These are phyloP conservation scores for Sphagnum fallax DNA, from an alignment of 228 moss, liverwort and hornwort genomes.

Conservation along the genomic window DNA sequence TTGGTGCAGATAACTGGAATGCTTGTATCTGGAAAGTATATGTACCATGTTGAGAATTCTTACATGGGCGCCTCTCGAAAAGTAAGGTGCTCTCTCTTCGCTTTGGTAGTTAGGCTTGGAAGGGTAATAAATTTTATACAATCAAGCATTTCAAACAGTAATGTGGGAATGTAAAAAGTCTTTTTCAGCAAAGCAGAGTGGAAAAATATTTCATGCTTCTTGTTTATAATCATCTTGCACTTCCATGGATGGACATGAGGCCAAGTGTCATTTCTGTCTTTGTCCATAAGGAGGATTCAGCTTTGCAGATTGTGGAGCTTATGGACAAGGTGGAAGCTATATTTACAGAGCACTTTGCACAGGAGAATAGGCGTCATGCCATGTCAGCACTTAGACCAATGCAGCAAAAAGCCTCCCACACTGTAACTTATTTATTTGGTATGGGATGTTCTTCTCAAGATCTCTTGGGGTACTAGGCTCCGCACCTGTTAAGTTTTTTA, in stretches of 20 bases:
- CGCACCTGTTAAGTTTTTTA: too few relatives aligned
- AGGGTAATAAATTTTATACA: too few relatives aligned
- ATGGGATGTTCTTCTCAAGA: conserved; percentile 4
- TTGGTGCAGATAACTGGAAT: conserved; percentile 26
- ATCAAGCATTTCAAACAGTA: too few relatives aligned
- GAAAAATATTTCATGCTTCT: too few relatives aligned
- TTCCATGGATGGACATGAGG: too few relatives aligned
- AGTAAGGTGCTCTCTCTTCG: neutral
- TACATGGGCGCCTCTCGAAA: conserved; percentile 37
- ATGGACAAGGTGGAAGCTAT: conserved; percentile 43
- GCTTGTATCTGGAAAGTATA: conserved; percentile 22
- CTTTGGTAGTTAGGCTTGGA: too few relatives aligned
- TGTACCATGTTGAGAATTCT: conserved; percentile 40
- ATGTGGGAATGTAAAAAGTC: too few relatives aligned
- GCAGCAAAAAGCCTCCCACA: conserved; percentile 34
- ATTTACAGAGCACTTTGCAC: conserved; percentile 39
- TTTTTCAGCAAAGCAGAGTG: too few relatives aligned
- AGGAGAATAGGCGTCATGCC: conserved; percentile 31
- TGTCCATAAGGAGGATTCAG: too few relatives aligned
- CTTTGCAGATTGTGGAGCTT: conserved; percentile 26
- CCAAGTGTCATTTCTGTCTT: too few relatives aligned
- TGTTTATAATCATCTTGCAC: too few relatives aligned
- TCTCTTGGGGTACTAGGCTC: neutral
- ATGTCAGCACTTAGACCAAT: conserved; percentile 37
- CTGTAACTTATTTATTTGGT: conserved; percentile 42